Evolutionary conservation across 2,329 filamentous ascomycete genomes (phyloP).

Genomic region (Aspergillus sp.): DNA sequence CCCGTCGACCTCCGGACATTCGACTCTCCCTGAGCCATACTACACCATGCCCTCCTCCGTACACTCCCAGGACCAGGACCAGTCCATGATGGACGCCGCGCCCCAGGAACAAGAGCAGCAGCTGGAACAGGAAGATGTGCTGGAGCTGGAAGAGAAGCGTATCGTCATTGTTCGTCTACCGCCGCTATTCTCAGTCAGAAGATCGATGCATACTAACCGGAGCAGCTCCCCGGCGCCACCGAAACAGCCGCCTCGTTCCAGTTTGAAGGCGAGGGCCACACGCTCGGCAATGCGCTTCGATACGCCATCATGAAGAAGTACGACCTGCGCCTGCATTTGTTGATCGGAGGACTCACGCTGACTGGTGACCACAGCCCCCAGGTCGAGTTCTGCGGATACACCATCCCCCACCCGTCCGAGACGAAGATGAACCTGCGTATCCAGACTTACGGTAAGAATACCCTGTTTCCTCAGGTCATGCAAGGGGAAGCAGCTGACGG

Average conservation of each 20-base stretch:
- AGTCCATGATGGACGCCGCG: slow-evolving; percentile 41
- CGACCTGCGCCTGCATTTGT: slow-evolving; percentile 25
- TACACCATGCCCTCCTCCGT: slow-evolving; percentile 36
- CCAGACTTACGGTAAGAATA: slow-evolving; percentile 81
- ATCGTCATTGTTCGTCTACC: slow-evolving; percentile 58
- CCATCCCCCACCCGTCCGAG: slow-evolving; percentile 95
- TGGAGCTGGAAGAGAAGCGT: slow-evolving; percentile 47
- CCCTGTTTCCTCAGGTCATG: neutral
- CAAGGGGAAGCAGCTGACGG: neutral
- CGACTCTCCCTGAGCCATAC: neutral
- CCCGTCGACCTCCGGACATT: neutral
- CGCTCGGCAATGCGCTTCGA: slow-evolving; percentile 86
- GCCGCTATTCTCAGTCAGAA: neutral
- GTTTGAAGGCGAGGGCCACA: slow-evolving; percentile 91
- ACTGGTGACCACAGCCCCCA: slow-evolving; percentile 62
- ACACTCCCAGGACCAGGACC: slow-evolving; percentile 39
- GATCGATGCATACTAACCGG: neutral
- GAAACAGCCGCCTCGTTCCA: slow-evolving; percentile 93
- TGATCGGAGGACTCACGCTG: too few relatives aligned
- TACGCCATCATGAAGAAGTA: slow-evolving; percentile 99
- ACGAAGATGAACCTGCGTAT: slow-evolving; percentile 96
- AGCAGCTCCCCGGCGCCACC: slow-evolving; percentile 74
- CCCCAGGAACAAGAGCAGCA: slow-evolving; percentile 39
- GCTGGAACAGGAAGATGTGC: slow-evolving; percentile 45
- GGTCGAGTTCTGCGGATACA: slow-evolving; percentile 97